A percentile compares a stretch with the other conserved stretches of the same genome.
Evolutionary conservation across 495 filamentous ascomycete genomes (phyloP).

Genomic region (Lasiosphaeris hirsuta): DNA sequence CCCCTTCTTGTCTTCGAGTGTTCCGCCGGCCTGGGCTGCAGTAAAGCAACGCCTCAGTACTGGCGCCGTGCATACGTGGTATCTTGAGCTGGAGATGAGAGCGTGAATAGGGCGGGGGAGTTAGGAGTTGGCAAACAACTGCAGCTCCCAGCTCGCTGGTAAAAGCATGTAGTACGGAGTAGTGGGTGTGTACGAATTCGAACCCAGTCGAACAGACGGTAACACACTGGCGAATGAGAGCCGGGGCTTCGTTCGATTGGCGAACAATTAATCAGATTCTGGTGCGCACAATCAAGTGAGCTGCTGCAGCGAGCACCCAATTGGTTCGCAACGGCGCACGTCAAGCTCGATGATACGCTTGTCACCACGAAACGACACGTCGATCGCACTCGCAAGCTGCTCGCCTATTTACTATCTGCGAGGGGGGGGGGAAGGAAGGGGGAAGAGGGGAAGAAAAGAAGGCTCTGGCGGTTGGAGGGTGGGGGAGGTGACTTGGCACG

Average conservation of each 20-base stretch:
- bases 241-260: no score
- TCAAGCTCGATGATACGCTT: slow-evolving; percentile 8
- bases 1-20: no score
- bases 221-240: no score
- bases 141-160: slow-evolving; percentile 1
- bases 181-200: neutral
- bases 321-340: neutral
- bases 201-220: no score
- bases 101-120: neutral
- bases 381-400: slow-evolving; percentile 14
- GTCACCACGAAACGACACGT: slow-evolving; percentile 12
- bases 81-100: neutral
- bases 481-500: neutral
- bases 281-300: neutral
- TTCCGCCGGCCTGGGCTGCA: no score
- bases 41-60: no score
- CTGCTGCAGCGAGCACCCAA: slow-evolving; percentile 4
- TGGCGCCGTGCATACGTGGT: no score
- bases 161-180: neutral
- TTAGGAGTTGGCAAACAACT: neutral
- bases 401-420: slow-evolving; percentile 2
- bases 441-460: no score
- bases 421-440: neutral
- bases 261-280: neutral
- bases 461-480: no score